Evolutionary conservation across 2,329 filamentous ascomycete species (phyloP), one percentile per base, ranked within the genome.

Genomic region (Corynespora cassiicola): DNA sequence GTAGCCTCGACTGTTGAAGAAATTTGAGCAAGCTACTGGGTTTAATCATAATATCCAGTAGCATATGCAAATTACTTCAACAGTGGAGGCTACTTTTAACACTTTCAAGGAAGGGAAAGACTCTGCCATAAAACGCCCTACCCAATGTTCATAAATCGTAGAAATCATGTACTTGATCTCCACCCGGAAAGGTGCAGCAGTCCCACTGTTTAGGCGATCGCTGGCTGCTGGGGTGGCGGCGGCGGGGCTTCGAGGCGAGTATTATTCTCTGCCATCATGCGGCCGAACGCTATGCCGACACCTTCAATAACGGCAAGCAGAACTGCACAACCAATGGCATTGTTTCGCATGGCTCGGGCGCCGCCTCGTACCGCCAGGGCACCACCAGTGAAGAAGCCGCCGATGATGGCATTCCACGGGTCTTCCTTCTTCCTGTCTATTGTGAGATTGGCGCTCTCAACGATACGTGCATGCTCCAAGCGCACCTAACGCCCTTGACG

Each of bases 371-470:
- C 84, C 36, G 92, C 92, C 17, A 97, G 78, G 11, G 91, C 82
- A 56, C 92, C 92, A 63, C 60, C 58, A 5, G 92, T 96, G 71
- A 96, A 91, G 79, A 96, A 96, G 39, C 92, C 92, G 25, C 91
- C 92, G 59, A 90, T 92, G 68, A 96, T 96, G 59, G 90, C 90
- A 74, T 96, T 96, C 75, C 90, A 96, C 12, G 91, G 90, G 68
- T 96, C 92, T 71, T 97, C 92, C 84, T 96, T 96, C 78, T 91
- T 88, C 50, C 50, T 39, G 33, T 20, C 19, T 19, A 14, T 11
- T 5, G 16, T 7, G 12, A 18, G 17, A 2, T 11, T 7, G 2
- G 10, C 6, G n/a, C 15, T 16, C 20, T 24, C 19, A 11, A 5
- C 4, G 9, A 22, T 23, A 17, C 26, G 2, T n/a, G 27, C 3